These are phyloP conservation scores for Colletotrichum sp. DNA, from an alignment of 2,329 filamentous ascomycete genomes.

Conservation along the genomic window DNA sequence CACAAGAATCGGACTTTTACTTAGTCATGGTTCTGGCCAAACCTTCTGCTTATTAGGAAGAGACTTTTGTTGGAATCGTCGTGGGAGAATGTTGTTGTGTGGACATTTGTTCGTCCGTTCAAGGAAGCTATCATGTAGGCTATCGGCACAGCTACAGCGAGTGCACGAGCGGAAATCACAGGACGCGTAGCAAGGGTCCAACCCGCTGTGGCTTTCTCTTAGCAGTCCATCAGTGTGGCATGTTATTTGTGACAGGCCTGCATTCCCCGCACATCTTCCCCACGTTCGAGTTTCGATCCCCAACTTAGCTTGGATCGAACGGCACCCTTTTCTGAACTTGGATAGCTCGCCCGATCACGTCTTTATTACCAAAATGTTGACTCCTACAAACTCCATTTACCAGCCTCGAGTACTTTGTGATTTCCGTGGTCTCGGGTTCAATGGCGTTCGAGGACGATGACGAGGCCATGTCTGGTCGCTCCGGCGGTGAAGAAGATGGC, in stretches of 20 bases:
- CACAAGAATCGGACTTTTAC: accelerated
- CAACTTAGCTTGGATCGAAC: background rate
- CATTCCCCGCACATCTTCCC: constrained; percentile 6
- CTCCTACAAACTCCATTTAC: background rate
- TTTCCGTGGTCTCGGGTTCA: accelerated
- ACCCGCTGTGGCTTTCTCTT: background rate
- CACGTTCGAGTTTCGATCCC: background rate
- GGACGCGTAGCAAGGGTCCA: background rate
- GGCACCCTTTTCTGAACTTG: background rate
- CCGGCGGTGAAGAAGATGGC: background rate
- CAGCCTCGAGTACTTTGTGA: background rate
- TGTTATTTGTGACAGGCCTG: background rate
- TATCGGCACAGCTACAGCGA: background rate
- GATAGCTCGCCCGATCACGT: background rate
- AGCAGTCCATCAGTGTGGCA: background rate
- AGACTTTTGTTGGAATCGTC: too few species aligned
- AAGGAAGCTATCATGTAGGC: background rate
- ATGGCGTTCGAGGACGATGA: constrained; percentile 4
- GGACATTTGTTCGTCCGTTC: background rate
- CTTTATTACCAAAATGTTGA: background rate
- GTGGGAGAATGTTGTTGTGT: too few species aligned
- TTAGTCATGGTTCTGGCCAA: background rate
- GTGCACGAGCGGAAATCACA: background rate
- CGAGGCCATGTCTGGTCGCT: background rate
- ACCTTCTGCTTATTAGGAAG: background rate